Evolutionary conservation across 306 rosid genomes (phyloP), one percentile per base, ranked within the genome.

Genomic region (Luffa aegyptiaca): DNA sequence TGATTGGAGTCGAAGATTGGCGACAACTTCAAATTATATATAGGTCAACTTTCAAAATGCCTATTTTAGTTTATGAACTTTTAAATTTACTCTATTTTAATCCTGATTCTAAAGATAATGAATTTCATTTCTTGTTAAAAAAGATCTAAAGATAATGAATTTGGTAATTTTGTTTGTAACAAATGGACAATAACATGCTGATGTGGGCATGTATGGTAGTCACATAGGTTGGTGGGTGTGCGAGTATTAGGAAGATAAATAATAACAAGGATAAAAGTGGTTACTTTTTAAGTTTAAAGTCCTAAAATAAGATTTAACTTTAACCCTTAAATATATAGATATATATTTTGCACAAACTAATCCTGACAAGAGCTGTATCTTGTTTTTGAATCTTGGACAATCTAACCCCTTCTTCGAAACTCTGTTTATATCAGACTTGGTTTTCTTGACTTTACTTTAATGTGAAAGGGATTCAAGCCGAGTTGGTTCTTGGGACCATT

Each of bases 391-490:
- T 21, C 56, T 21, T 45, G 36, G 76, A 13, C 57, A 21, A 33
- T 39, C 10, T 12, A 21, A 20, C 14, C 18, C 6, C n/a, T 69
- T 42, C 39, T 71, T 6, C 31, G 44, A 48, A 73, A 46, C 31
- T 49, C 5, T 73, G 42, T 73, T 44, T 70, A 45, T 45, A 70
- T 20, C 37, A 45, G 56, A 70, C 56, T 4, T 0, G 18, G n/a
- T 2, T 45, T 53, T 16, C 21, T 71, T 52, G 14, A 35, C 10
- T 36, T 73, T 53, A 3, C 42, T 65, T 4, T 21, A 44, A 31
- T 74, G 76, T 80, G 72, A 21, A 39, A 90, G 97, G 97, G 84
- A 92, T 91, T 87, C 97, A 87, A 82, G 90, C 98, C 63, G 98
- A 95, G 75, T 75, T 95, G 85, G 73, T 95, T 16, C 80, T 92